Evolutionary conservation across 805 yeast species (phyloP).

Genomic region (Tetrapisispora namnaoensis): DNA sequence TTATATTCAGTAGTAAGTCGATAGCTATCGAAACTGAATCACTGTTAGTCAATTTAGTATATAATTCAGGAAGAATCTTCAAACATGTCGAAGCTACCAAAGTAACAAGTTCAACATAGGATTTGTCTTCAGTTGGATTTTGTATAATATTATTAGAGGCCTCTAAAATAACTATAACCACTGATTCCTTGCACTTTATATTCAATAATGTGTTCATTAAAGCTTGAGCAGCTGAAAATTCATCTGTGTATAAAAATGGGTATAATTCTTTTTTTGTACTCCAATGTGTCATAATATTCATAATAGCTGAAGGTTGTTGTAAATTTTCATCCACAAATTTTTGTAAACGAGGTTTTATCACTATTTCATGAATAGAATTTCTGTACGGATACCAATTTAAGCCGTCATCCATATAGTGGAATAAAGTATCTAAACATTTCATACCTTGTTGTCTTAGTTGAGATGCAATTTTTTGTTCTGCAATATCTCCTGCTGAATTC

Average conservation of each 20-base stretch:
- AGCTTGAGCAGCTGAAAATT: constrained; percentile 44
- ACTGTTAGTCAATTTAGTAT: constrained; percentile 31
- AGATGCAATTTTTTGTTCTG: constrained; percentile 40
- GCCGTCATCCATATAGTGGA: constrained; percentile 40
- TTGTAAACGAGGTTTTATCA: constrained; percentile 56
- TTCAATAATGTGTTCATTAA: constrained; percentile 46
- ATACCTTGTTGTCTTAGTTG: constrained; percentile 57
- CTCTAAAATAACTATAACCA: constrained; percentile 43
- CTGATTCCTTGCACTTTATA: constrained; percentile 56
- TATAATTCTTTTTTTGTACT: constrained; percentile 37
- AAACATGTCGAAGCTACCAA: constrained; percentile 50
- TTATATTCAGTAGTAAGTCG: constrained; percentile 40
- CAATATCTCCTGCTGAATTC: constrained; percentile 10
- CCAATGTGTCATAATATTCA: constrained; percentile 58
- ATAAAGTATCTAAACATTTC: constrained; percentile 50
- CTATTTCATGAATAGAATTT: constrained; percentile 38
- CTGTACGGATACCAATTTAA: constrained; percentile 50
- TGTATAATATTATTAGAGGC: constrained; percentile 42
- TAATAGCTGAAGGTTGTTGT: constrained; percentile 71
- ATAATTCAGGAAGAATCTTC: constrained; percentile 39
- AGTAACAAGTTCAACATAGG: constrained; percentile 42
- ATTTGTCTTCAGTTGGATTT: constrained; percentile 33
- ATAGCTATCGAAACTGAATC: constrained; percentile 46
- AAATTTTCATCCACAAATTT: constrained; percentile 68
- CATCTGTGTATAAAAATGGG: constrained; percentile 46